Evolutionary conservation across 305 asterid species (phyloP).

Genomic region (Solanum aculeatissimum): DNA sequence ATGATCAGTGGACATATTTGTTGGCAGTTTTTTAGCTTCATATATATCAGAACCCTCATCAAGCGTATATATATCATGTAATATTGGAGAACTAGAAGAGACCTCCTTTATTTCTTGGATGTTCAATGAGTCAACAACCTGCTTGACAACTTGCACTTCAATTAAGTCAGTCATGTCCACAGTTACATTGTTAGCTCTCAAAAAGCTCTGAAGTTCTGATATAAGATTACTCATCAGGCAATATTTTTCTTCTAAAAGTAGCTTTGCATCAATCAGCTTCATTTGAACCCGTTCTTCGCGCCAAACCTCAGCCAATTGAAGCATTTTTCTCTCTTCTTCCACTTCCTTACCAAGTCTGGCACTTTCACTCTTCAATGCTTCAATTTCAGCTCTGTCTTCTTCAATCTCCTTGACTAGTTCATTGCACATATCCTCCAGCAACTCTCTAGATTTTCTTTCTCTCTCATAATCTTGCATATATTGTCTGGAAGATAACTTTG

Average conservation of each 20-base stretch:
- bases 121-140: not conserved
- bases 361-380: slow-evolving; percentile 18
- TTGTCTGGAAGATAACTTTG: slow-evolving; percentile 22
- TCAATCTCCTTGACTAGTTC: slow-evolving; percentile 30
- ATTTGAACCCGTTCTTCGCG: slow-evolving; percentile 50
- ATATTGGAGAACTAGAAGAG: not conserved
- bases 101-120: slow-evolving; percentile 9
- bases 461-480: slow-evolving; percentile 11
- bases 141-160: slow-evolving; percentile 2
- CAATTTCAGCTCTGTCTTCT: slow-evolving; percentile 23
- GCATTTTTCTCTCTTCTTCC: slow-evolving; percentile 41
- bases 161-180: not conserved
- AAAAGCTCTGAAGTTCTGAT: slow-evolving; percentile 19
- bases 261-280: slow-evolving; percentile 46
- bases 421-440: slow-evolving; percentile 23
- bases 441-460: slow-evolving; percentile 33
- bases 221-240: slow-evolving; percentile 26
- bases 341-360: slow-evolving; percentile 25
- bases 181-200: slow-evolving; percentile 8
- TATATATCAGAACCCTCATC: slow-evolving; percentile 2
- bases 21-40: slow-evolving; percentile 5
- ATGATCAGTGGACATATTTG: not conserved
- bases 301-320: slow-evolving; percentile 53
- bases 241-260: slow-evolving; percentile 41
- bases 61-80: not conserved